Evolutionary conservation across 495 filamentous ascomycete genomes (phyloP), one percentile per base, ranked within the genome.

Genomic region (Thozetella sp.): DNA sequence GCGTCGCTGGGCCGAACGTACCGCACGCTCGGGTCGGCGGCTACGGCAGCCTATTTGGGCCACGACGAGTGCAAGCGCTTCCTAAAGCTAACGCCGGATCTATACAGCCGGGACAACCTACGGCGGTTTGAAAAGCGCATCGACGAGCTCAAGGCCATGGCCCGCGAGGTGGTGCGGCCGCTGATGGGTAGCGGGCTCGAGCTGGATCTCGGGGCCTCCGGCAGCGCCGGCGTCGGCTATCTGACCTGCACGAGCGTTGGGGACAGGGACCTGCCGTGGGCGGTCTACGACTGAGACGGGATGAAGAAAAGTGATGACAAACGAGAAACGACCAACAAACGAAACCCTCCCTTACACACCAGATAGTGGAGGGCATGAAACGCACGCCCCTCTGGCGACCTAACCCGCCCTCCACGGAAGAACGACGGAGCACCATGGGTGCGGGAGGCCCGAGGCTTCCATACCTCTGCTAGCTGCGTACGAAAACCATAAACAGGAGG

Each of bases 41-140:
- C 81, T 0, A 74, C 82, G 0, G 72, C 80, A 22, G 78, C 81
- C 4, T 97, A 96, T 67, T 84, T 97, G 0, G 67, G 80, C 1
- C 92, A 93, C 67, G 93, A 96, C 63, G 93, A 96, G 63, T 86
- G 93, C 63, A 97, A 97, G 72, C 84, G 86, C 24, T 97, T 97
- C 57, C 80, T 97, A 26, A 93, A 93, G 64, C 75, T 93, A 20
- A 86, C 76, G 61, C 90, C 77, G 25, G 91, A 89, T 9, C 19
- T 93, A 80, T 84, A 90, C 73, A 65, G 75, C 20, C 79, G 93
- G 13, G 93, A 97, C 12, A 90, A 87, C 22, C 67, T 96, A 25
- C 86, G 89, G 58, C 81, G 86, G 51, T 96, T 97, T 60, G 93
- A 96, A 79, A 86, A 88, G 70, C 81, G 90, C 40, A 83, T 96